These are phyloP conservation scores for Atkinsonella hypoxylon DNA, from an alignment of 2,329 filamentous ascomycete genomes.

Conservation along the genomic window DNA sequence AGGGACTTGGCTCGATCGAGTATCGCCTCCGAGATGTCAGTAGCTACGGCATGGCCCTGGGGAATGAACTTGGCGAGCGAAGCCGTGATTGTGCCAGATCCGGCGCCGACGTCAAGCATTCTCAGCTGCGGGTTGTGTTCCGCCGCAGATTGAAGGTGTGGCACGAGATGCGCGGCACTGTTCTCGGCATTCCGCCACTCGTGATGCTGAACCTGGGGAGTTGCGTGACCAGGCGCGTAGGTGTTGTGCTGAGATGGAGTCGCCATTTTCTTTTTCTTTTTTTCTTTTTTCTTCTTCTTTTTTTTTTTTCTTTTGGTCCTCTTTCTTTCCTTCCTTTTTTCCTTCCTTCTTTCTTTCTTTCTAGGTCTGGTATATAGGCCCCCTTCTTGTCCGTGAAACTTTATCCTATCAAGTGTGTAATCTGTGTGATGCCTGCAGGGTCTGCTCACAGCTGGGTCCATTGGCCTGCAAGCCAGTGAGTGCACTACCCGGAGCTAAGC, in stretches of 20 bases:
- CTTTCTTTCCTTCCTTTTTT: too few species aligned
- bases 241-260: conserved; percentile 12
- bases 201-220: conserved; percentile 18
- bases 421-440: too few species aligned
- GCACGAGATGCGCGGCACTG: conserved; percentile 31
- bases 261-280: conserved; percentile 12
- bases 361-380: too few species aligned
- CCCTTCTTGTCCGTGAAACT: too few species aligned
- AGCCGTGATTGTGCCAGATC: conserved; percentile 35
- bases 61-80: conserved; percentile 28
- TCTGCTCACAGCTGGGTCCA: too few species aligned
- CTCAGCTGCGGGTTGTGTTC: conserved; percentile 19
- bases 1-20: conserved; percentile 15
- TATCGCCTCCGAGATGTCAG: conserved; percentile 20
- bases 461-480: too few species aligned
- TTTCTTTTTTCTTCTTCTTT: too few species aligned
- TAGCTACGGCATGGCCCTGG: conserved; percentile 23
- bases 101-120: conserved; percentile 37
- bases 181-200: conserved; percentile 30
- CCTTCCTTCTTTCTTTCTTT: too few species aligned
- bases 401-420: too few species aligned
- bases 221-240: conserved; percentile 14
- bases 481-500: too few species aligned
- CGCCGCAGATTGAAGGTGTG: conserved; percentile 19
- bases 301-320: too few species aligned